Conservation (phyloP, 2,329 filamentous ascomycete species). For the Claviceps sp. region DNA sequence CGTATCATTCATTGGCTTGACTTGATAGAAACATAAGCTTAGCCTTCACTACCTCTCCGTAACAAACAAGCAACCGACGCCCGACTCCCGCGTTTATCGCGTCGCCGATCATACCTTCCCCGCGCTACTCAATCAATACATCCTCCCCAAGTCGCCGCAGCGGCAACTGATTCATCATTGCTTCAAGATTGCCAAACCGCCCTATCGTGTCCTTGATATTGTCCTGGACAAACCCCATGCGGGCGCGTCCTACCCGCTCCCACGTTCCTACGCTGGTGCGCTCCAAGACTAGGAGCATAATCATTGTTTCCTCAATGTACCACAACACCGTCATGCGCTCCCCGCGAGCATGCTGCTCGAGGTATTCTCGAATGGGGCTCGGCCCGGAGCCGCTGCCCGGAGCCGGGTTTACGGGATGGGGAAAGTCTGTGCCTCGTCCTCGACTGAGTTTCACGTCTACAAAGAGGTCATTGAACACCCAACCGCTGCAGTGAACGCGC, state of each 20-base stretch:
- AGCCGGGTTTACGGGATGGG: neutral
- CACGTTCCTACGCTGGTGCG: conserved; percentile 12
- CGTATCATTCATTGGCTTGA: too few relatives aligned
- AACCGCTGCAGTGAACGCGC: conserved; percentile 16
- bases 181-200: conserved; percentile 18
- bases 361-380: conserved; percentile 19
- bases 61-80: too few relatives aligned
- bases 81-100: too few relatives aligned
- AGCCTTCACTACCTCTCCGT: too few relatives aligned
- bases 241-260: conserved; percentile 22
- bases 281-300: conserved; percentile 22
- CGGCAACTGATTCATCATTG: conserved; percentile 19
- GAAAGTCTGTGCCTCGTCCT: conserved; percentile 8
- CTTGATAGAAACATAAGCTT: too few relatives aligned
- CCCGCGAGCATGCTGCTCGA: conserved; percentile 19
- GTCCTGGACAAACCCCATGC: conserved; percentile 22
- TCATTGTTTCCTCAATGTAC: conserved; percentile 21
- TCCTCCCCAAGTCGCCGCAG: conserved; percentile 19
- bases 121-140: conserved; percentile 18
- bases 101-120: neutral
- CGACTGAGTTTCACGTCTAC: conserved; percentile 21
- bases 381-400: neutral
- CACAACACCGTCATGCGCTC: conserved; percentile 24
- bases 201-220: conserved; percentile 17
- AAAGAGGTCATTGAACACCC: conserved; percentile 22